Evolutionary conservation across 148 eudicot species (phyloP), one percentile per base, ranked within the genome.

Genomic region (Salicornia ramosissima): DNA sequence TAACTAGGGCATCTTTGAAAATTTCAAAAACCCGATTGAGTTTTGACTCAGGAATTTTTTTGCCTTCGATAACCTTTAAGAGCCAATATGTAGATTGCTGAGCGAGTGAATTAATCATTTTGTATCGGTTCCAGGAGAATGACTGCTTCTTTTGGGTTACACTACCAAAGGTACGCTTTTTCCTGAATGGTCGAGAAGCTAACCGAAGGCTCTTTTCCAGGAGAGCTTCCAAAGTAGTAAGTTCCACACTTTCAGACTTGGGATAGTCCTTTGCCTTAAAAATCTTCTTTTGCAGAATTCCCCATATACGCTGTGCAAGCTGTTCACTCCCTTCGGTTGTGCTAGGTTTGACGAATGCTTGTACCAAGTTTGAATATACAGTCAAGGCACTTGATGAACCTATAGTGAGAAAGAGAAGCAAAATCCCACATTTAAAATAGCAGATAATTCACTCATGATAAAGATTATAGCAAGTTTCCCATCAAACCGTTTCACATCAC

Each of bases 261-360:
- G 99, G 99, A 73, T 75, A 84, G 50, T 82, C 89, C 70, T 94
- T 88, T 3, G 99, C 89, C 75, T 94, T 90, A 36, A 94, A 78
- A 59, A 90, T 80, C 78, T 93, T 85, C 84, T 91, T 90, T 56
- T 90, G 92, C 78, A 90, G 65, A 57, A 94, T 87, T 26, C 92
- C 97, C 88, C 80, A 88, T 47, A 94, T 88, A 13, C 97, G 89
- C 75, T 94, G 90, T 69, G 88, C 92, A 57, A 94, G 96, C 76
- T 94, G 98, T 75, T 90, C 92, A 40, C 92, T 90, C 40, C 90
- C 90, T 77, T 94, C 99, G 34, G 94, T 81, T 22, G 91, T 88
- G 75, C 88, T 84, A 45, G 92, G 99, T 66, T 87, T 90, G 46
- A 86, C 82, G 76, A 81, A 87, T 73, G 90, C 92, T 80, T 83